Conservation (phyloP, 2,329 filamentous ascomycete genomes). For the Cladosporium sp. region DNA sequence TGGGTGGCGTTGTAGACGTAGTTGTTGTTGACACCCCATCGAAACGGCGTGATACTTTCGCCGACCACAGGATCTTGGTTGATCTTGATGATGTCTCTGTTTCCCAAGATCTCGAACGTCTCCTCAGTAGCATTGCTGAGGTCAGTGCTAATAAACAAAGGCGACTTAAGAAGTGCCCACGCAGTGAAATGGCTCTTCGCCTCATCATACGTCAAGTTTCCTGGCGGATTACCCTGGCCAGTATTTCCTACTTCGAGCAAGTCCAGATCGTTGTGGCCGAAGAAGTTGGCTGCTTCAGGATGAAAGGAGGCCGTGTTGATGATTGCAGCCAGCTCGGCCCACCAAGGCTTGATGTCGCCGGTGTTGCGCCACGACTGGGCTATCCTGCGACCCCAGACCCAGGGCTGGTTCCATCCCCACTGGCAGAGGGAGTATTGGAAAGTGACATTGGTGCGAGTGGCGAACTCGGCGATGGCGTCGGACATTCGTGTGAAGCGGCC, state of each 20-base stretch:
- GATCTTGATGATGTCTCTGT: conserved; percentile 24
- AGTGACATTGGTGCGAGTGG: conserved; percentile 11
- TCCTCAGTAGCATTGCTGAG: conserved; percentile 20
- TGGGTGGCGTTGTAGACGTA: conserved; percentile 20
- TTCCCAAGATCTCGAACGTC: conserved; percentile 21
- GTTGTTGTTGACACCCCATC: conserved; percentile 20
- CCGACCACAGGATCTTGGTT: conserved; percentile 26
- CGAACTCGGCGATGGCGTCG: conserved; percentile 22
- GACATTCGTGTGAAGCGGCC: conserved; percentile 28
- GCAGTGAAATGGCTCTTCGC: conserved; percentile 20
- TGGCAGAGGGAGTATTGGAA: conserved; percentile 20
- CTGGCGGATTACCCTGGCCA: conserved; percentile 25
- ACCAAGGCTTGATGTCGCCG: conserved; percentile 24
- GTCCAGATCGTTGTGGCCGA: conserved; percentile 21
- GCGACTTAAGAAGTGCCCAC: conserved; percentile 22
- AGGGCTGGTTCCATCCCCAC: conserved; percentile 22
- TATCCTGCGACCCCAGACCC: conserved; percentile 16
- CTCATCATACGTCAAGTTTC: conserved; percentile 23
- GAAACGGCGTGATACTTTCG: conserved; percentile 20
- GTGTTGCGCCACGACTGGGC: conserved; percentile 21
- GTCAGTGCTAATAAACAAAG: conserved; percentile 22
- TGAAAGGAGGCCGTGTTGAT: conserved; percentile 23
- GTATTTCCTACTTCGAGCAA: conserved; percentile 23
- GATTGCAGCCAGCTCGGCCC: conserved; percentile 23
- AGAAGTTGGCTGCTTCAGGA: conserved; percentile 22